Percentiles rank a stretch among this genome's conserved stretches.
phyloP scores from a whole-genome alignment of 371 early-diverging fungal genomes.

The Mortierella sp. region DNA sequence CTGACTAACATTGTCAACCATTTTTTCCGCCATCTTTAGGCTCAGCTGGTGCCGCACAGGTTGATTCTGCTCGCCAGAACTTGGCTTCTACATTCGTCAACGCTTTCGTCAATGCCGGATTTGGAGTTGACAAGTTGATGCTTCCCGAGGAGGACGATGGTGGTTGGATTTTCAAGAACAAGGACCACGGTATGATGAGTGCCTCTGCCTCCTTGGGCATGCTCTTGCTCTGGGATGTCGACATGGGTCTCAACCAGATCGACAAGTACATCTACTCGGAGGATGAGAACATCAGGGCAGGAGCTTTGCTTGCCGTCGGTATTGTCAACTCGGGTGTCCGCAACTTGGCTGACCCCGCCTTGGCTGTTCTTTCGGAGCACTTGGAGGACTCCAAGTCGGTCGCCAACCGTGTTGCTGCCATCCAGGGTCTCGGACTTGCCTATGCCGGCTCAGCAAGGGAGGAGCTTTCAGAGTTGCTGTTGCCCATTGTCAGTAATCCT shows the following conservation, averaged over 20 bases:
- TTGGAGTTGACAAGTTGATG: conserved; percentile 95
- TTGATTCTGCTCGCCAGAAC: conserved; percentile 96
- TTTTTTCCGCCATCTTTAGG: conserved; percentile 52
- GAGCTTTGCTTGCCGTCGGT: conserved; percentile 95
- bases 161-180: conserved; percentile 97
- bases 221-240: conserved; percentile 95
- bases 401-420: conserved; percentile 58
- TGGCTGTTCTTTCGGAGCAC: conserved; percentile 92
- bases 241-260: conserved; percentile 89
- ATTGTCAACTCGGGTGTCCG: conserved; percentile 91
- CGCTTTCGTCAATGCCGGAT: conserved; percentile 98
- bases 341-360: conserved; percentile 94
- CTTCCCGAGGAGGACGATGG: conserved; percentile 80
- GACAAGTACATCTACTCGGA: conserved; percentile 94
- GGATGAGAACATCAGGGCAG: conserved; percentile 90
- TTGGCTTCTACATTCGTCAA: conserved; percentile 97
- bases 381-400: conserved; percentile 70
- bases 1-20: neutral
- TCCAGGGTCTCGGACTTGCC: conserved; percentile 88
- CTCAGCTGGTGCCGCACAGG: conserved; percentile 66
- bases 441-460: conserved; percentile 94
- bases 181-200: conserved; percentile 95
- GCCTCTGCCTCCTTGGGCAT: conserved; percentile 96
- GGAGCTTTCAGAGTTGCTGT: conserved; percentile 86
- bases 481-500: conserved; percentile 89